phyloP scores from a whole-genome alignment of 176 grass and related monocot genomes.

The Olyra latifolia region DNA sequence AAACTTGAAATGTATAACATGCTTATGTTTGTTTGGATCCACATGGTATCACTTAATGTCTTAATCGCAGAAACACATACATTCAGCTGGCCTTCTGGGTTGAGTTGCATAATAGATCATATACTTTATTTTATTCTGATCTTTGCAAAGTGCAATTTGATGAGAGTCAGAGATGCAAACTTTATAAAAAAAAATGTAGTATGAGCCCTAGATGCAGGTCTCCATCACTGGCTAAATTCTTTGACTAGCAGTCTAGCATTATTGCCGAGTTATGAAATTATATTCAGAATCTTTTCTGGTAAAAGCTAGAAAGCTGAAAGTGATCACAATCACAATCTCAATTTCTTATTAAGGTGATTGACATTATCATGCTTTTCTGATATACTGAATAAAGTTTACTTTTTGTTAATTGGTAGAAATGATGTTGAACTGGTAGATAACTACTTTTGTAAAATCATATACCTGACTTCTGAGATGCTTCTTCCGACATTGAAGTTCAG shows the following conservation, averaged over 20 bases:
- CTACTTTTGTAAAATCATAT: constrained; percentile 6
- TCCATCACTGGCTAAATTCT: background rate
- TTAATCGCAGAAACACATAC: background rate
- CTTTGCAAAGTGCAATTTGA: background rate
- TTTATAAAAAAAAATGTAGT: background rate
- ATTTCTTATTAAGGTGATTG: background rate
- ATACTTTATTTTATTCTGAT: background rate
- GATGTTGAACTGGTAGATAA: background rate
- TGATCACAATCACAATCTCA: background rate
- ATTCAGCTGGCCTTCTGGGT: constrained; percentile 4
- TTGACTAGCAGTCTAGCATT: background rate
- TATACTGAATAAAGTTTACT: background rate
- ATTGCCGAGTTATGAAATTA: background rate
- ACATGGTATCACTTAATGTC: constrained; percentile 9
- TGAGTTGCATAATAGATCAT: background rate
- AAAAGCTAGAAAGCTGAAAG: background rate
- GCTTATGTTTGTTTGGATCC: constrained; percentile 6
- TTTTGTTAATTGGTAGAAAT: background rate
- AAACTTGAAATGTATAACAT: constrained; percentile 1
- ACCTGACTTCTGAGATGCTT: background rate
- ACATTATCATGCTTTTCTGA: background rate
- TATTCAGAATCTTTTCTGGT: background rate
- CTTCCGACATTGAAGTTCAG: background rate
- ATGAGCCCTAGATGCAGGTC: background rate
- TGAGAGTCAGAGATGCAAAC: background rate